phyloP scores from a whole-genome alignment of 805 yeast species.

The Cyberlindnera veronae region DNA sequence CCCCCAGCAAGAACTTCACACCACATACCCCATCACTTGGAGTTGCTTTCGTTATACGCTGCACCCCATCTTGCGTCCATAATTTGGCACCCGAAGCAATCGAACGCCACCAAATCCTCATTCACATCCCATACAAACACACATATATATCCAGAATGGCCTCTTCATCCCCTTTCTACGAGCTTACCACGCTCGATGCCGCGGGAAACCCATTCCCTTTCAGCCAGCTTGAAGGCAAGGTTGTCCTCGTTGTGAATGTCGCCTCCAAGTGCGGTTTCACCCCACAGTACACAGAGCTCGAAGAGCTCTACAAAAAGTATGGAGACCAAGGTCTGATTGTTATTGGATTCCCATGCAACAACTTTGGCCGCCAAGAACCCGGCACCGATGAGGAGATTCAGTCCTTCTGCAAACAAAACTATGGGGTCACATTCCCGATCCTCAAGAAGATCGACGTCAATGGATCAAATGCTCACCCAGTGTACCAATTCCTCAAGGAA shows the following conservation, averaged over 20 bases:
- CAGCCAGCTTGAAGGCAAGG: constrained; percentile 66
- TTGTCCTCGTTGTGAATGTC: constrained; percentile 78
- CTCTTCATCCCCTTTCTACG: constrained; percentile 61
- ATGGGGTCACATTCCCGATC: constrained; percentile 90
- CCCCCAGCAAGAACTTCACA: no score
- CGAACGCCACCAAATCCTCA: no score
- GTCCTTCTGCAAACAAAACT: constrained; percentile 72
- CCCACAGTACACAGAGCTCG: constrained; percentile 74
- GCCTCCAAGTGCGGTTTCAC: constrained; percentile 87
- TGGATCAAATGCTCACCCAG: constrained; percentile 80
- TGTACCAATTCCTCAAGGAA: constrained; percentile 72
- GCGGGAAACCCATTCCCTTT: constrained; percentile 61
- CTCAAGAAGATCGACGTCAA: constrained; percentile 86
- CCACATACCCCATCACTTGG: no score
- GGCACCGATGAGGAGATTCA: constrained; percentile 68
- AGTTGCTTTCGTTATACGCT: no score
- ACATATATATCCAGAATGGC: no score
- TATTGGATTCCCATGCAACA: constrained; percentile 88
- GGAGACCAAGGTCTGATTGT: constrained; percentile 61
- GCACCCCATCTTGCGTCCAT: no score
- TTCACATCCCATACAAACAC: no score
- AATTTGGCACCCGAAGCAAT: no score
- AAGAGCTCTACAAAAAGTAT: constrained; percentile 64
- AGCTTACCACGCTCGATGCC: constrained; percentile 56
- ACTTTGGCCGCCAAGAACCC: constrained; percentile 81